Conservation (phyloP, 1,284 basidiomycete species). For the Irpex lacteus region DNA sequence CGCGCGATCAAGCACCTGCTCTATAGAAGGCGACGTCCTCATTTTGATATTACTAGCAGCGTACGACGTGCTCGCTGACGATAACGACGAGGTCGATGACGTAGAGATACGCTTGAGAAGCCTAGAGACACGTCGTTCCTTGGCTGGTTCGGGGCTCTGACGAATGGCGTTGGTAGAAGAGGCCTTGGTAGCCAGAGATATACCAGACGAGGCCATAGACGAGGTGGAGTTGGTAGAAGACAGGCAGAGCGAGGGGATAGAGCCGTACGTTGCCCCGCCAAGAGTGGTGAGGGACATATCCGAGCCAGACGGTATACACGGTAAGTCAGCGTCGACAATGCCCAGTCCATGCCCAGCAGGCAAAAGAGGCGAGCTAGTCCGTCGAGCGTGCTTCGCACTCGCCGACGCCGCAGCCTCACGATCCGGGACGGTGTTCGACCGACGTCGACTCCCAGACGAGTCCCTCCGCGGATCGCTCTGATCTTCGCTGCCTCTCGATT, state of each 20-base stretch:
- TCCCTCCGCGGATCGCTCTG: not conserved
- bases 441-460: conserved; percentile 9
- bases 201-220: conserved; percentile 18
- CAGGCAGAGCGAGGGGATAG: conserved; percentile 24
- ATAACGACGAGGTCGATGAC: conserved; percentile 22
- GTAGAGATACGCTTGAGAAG: conserved; percentile 35
- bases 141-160: conserved; percentile 22
- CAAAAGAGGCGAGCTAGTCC: conserved; percentile 28
- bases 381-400: conserved; percentile 18
- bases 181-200: conserved; percentile 6
- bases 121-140: conserved; percentile 33
- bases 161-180: conserved; percentile 4
- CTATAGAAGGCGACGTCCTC: conserved; percentile 29
- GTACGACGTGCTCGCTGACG: conserved; percentile 14
- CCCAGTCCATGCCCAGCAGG: conserved; percentile 8
- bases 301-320: conserved; percentile 15
- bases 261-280: conserved; percentile 15
- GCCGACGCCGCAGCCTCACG: conserved; percentile 2
- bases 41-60: conserved; percentile 19
- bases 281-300: conserved; percentile 18
- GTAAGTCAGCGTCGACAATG: not conserved
- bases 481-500: not conserved
- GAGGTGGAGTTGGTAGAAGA: conserved; percentile 16
- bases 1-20: conserved; percentile 27
- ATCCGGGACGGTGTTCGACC: conserved; percentile 27